phyloP scores from a whole-genome alignment of 805 yeast genomes.

The Deakozyma indianensis region DNA sequence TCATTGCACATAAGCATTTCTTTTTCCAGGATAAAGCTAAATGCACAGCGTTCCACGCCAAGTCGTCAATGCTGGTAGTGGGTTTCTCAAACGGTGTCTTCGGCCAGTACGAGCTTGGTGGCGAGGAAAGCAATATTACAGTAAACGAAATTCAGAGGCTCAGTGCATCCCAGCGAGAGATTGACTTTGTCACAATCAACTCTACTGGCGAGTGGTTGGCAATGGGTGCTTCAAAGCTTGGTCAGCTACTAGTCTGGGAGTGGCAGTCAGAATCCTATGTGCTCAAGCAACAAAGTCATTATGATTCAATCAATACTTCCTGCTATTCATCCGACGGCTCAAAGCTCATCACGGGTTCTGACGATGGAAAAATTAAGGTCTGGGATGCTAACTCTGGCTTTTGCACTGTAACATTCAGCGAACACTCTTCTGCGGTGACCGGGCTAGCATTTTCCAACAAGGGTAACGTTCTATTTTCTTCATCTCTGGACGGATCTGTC shows the following conservation, averaged over 20 bases:
- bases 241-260: slow-evolving; percentile 93
- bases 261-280: slow-evolving; percentile 98
- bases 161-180: slow-evolving; percentile 82
- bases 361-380: slow-evolving; percentile 90
- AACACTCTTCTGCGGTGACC: slow-evolving; percentile 81
- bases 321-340: slow-evolving; percentile 93
- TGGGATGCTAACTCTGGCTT: slow-evolving; percentile 94
- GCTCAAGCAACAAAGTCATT: slow-evolving; percentile 93
- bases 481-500: slow-evolving; percentile 91
- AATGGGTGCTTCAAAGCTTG: slow-evolving; percentile 77
- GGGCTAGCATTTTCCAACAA: slow-evolving; percentile 74
- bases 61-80: slow-evolving; percentile 58
- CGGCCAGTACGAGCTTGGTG: slow-evolving; percentile 68
- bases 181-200: slow-evolving; percentile 70
- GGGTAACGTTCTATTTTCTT: slow-evolving; percentile 83
- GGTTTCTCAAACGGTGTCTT: slow-evolving; percentile 88
- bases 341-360: slow-evolving; percentile 82
- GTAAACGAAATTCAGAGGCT: slow-evolving; percentile 49
- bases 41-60: slow-evolving; percentile 74
- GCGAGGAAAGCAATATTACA: slow-evolving; percentile 28
- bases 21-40: slow-evolving; percentile 55
- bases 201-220: slow-evolving; percentile 92
- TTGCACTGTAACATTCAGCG: slow-evolving; percentile 81
- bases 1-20: slow-evolving; percentile 63
- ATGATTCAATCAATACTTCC: slow-evolving; percentile 72